These are phyloP conservation scores for Spergularia azorica DNA, from an alignment of 179 eudicot genomes.

Conservation along the genomic window DNA sequence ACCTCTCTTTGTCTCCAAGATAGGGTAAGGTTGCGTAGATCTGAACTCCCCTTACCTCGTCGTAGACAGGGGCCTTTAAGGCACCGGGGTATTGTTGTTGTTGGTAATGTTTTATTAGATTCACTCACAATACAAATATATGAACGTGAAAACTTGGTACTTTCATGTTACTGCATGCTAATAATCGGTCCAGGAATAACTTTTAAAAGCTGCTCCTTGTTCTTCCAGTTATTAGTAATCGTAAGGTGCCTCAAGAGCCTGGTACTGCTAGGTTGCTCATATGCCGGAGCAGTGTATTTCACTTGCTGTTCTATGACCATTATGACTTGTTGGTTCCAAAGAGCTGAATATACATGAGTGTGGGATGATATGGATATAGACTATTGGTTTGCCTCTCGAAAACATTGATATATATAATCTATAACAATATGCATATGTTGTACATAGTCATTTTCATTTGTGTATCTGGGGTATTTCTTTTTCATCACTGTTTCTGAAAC, in stretches of 20 bases:
- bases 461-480: slow-evolving; percentile 5
- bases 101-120: neutral
- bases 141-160: neutral
- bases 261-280: neutral
- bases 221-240: slow-evolving; percentile 2
- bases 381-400: neutral
- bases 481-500: neutral
- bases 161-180: neutral
- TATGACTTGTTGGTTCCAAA: slow-evolving; percentile 5
- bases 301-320: neutral
- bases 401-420: slow-evolving; percentile 1
- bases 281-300: slow-evolving; percentile 1
- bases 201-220: neutral
- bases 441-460: neutral
- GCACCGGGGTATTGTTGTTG: no score
- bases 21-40: no score
- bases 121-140: no score
- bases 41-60: no score
- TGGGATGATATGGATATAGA: neutral
- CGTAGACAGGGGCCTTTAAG: no score
- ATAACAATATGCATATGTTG: neutral
- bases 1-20: no score
- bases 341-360: neutral
- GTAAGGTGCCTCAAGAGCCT: neutral
- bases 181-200: neutral